Conservation (phyloP, 2,329 filamentous ascomycete genomes). For the Cytospora chrysosperma region DNA sequence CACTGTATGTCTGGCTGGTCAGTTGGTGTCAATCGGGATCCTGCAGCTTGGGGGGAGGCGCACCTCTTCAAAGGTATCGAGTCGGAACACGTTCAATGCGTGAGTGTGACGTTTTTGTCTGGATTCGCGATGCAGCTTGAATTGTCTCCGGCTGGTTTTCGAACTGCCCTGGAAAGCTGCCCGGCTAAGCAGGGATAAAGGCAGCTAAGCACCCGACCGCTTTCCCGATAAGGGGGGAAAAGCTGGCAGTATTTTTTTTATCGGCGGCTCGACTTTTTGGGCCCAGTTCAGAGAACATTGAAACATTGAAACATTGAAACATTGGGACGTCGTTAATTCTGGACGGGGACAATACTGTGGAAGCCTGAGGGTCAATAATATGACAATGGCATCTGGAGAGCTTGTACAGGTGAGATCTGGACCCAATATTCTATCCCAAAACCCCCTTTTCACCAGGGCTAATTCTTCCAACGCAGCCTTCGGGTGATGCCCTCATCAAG, state of each 20-base stretch:
- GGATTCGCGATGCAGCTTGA: slow-evolving; percentile 24
- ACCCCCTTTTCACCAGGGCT: background rate
- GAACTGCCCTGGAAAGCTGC: slow-evolving; percentile 21
- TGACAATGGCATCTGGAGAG: slow-evolving; percentile 4
- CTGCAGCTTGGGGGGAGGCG: slow-evolving; percentile 3
- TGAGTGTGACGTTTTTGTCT: slow-evolving; percentile 25
- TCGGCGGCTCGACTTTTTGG: slow-evolving; percentile 14
- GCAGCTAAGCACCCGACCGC: slow-evolving; percentile 15
- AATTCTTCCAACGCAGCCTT: slow-evolving; percentile 14
- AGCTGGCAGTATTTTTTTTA: slow-evolving; percentile 18
- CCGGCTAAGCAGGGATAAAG: slow-evolving; percentile 14
- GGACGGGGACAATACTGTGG: background rate
- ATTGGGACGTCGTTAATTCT: background rate
- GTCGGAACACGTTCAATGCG: slow-evolving; percentile 21
- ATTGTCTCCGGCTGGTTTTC: slow-evolving; percentile 22
- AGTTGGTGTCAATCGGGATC: slow-evolving; percentile 26
- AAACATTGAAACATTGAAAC: background rate
- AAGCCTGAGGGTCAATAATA: background rate
- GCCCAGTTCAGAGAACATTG: background rate
- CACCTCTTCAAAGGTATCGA: slow-evolving; percentile 23
- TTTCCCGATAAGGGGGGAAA: background rate
- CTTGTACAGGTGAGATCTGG: background rate
- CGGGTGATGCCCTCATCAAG: slow-evolving; percentile 44
- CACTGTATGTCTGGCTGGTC: slow-evolving; percentile 13
- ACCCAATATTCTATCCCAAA: background rate